Evolutionary conservation across 768 basidiomycete genomes (phyloP).

Genomic region (Auriscalpium orientale): DNA sequence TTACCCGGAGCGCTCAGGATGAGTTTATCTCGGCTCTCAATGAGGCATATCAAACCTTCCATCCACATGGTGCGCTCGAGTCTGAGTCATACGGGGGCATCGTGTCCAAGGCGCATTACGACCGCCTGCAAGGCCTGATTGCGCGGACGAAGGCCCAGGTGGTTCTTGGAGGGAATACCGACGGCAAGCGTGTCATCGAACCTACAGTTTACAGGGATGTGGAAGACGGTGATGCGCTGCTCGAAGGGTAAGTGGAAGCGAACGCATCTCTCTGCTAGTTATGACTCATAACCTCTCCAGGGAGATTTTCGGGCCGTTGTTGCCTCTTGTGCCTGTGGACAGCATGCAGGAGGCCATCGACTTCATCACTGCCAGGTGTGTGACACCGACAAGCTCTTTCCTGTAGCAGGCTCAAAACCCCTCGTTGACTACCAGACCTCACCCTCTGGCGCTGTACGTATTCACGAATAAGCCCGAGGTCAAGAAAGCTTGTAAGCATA

Average conservation of each 20-base stretch:
- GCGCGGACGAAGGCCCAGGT: slow-evolving; percentile 47
- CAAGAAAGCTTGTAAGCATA: slow-evolving; percentile 8
- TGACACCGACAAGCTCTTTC: neutral
- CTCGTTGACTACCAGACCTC: slow-evolving; percentile 3
- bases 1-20: slow-evolving; percentile 35
- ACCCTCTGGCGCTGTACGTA: slow-evolving; percentile 11
- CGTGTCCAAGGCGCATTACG: slow-evolving; percentile 45
- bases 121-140: slow-evolving; percentile 45
- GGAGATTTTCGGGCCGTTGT: slow-evolving; percentile 67
- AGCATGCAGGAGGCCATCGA: slow-evolving; percentile 46
- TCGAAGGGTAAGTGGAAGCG: slow-evolving; percentile 43
- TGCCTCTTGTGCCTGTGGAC: slow-evolving; percentile 56
- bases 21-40: slow-evolving; percentile 39
- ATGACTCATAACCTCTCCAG: slow-evolving; percentile 17
- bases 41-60: slow-evolving; percentile 40
- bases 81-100: slow-evolving; percentile 42
- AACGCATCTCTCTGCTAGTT: neutral
- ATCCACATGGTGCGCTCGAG: slow-evolving; percentile 42
- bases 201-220: slow-evolving; percentile 56
- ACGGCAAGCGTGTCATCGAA: slow-evolving; percentile 37
- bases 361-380: slow-evolving; percentile 46
- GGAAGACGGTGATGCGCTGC: slow-evolving; percentile 42
- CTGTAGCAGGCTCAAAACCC: too few relatives aligned
- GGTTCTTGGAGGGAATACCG: slow-evolving; percentile 42
- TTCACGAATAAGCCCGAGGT: slow-evolving; percentile 10